Base-by-base conservation (phyloP, 1,284 basidiomycete genomes). In the Fomitopsis betulina region DNA sequence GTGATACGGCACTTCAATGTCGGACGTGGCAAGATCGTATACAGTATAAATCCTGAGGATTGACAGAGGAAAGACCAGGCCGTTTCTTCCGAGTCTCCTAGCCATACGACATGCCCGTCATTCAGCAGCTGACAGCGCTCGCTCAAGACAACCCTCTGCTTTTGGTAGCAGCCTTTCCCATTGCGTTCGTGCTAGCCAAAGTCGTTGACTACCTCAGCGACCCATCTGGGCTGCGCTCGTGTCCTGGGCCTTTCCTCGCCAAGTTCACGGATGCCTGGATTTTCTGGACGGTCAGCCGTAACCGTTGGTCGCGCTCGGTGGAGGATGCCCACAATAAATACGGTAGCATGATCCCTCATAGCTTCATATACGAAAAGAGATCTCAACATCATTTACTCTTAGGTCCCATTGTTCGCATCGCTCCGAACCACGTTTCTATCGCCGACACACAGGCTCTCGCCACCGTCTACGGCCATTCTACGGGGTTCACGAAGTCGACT, bases 391-490 rank as follows among this genome's bases (percentile, higher is more conserved):
- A 53, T 7, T 30, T 30, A 5, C 53, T 39, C 43, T 1, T 40
- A 60, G 90, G 90, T 40, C 80, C 82, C 2, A 77, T 93, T 55
- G 86, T 94, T 17, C 87, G 93, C 58, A 75, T 95, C 57, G 87
- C 89, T 0, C 93, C 93, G 0, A 92, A 93, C 68, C 89, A 94
- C 65, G 76, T 94, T 23, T 93, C 90, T 1, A 79, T 94, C 53
- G 84, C 89, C n/a, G 86, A 91, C 65, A 87, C 91, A 0, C 82
- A 81, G 0, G 92, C 91, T 0, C 79, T 94, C 27, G 79, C 79
- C 53, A 70, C 82, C 60, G 76, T 94, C 27, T 93, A 90, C 60
- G 87, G 82, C 0, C 89, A 91, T 67, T 87, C 88, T 12, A 88
- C 84, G 60, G 86, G 87, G 3, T 79, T 85, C 17, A 77, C 87